phyloP scores from a whole-genome alignment of 2,329 filamentous ascomycete genomes.

The Pseudocercospora fijiensis region DNA sequence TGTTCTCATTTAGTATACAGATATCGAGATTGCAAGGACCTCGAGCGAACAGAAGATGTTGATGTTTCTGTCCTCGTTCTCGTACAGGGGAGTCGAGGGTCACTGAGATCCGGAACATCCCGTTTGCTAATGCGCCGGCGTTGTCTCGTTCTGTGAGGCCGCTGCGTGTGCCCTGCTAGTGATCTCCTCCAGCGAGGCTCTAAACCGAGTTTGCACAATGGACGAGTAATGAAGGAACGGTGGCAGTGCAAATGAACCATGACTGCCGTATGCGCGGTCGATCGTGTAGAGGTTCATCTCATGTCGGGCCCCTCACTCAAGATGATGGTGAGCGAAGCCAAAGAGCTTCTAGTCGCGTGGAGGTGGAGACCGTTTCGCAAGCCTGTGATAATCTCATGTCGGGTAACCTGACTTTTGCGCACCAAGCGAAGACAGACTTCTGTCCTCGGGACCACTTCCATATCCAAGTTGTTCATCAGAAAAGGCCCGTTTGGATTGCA shows the following conservation, averaged over 20 bases:
- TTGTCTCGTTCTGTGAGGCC: neutral
- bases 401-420: neutral
- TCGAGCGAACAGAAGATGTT: neutral
- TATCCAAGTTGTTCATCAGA: neutral
- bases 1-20: neutral
- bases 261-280: slow-evolving; percentile 20
- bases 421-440: neutral
- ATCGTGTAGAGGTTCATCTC: slow-evolving; percentile 12
- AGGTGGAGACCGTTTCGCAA: neutral
- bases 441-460: neutral
- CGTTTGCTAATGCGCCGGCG: neutral
- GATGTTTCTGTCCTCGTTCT: neutral
- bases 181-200: slow-evolving; percentile 9
- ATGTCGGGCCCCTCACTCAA: slow-evolving; percentile 13
- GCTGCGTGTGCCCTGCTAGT: slow-evolving; percentile 8
- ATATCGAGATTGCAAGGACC: slow-evolving; percentile 2
- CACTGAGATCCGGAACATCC: neutral
- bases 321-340: slow-evolving; percentile 15
- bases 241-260: slow-evolving; percentile 10
- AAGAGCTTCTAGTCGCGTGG: neutral
- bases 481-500: slow-evolving; percentile 6
- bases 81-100: neutral
- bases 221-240: slow-evolving; percentile 10
- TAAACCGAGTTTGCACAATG: slow-evolving; percentile 5
- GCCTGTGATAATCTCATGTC: neutral